Percentiles rank a stretch among this genome's conserved stretches.
These are phyloP conservation scores for Alternaria ethzedia DNA, from an alignment of 2,329 filamentous ascomycete species.

Conservation along the genomic window DNA sequence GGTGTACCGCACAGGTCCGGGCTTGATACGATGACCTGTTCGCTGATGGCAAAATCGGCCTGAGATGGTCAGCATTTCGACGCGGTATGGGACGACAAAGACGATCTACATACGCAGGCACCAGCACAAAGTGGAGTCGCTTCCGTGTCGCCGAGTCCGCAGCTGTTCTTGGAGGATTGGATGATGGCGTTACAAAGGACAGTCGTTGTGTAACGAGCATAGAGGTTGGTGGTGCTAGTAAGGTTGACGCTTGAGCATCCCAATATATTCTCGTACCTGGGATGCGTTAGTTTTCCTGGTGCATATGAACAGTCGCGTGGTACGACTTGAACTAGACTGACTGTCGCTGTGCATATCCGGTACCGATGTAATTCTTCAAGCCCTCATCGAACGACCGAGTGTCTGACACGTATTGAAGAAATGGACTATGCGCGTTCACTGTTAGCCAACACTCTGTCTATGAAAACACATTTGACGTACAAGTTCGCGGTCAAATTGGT, in stretches of 20 bases:
- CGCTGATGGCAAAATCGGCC: conserved; percentile 86
- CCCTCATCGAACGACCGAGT: conserved; percentile 77
- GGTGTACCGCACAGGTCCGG: conserved; percentile 73
- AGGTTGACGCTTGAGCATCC: conserved; percentile 81
- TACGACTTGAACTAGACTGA: conserved; percentile 54
- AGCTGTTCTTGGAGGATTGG: conserved; percentile 80
- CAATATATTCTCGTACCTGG: conserved; percentile 79
- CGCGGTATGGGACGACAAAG: conserved; percentile 16
- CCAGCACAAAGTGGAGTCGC: conserved; percentile 85
- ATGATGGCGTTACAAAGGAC: conserved; percentile 93
- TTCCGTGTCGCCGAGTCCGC: conserved; percentile 67
- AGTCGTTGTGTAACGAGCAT: conserved; percentile 91
- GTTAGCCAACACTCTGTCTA: background rate
- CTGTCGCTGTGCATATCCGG: conserved; percentile 78
- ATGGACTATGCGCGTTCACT: conserved; percentile 66
- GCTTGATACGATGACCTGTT: conserved; percentile 82
- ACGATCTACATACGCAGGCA: conserved; percentile 70
- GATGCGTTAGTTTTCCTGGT: conserved; percentile 37
- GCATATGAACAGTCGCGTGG: background rate
- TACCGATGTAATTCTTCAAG: conserved; percentile 74
- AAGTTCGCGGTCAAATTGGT: conserved; percentile 69
- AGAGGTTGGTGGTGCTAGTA: conserved; percentile 78
- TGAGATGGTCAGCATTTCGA: conserved; percentile 47
- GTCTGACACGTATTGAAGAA: conserved; percentile 81
- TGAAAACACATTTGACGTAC: conserved; percentile 54